Base-by-base conservation (phyloP, 371 early-diverging fungal genomes). In the Haplosporangium sp. region DNA sequence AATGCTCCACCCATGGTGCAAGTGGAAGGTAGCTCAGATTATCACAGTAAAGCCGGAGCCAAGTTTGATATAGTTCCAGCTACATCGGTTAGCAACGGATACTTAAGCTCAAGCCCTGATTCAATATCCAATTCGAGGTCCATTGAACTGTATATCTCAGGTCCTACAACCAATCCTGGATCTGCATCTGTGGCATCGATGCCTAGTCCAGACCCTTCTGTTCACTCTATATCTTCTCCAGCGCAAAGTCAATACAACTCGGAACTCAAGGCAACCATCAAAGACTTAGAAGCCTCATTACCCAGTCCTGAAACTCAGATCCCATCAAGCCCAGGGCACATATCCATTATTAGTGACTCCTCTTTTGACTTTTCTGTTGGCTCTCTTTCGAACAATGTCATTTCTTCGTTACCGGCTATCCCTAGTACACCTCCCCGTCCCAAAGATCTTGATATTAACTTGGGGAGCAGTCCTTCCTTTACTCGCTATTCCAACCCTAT, bases 51-150 rank as follows among this genome's bases (percentile, higher is more conserved):
- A n/a, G 3, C 37, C 8, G 38, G 19, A 0, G 4, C 11, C 13
- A 20, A 37, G n/a, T n/a, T 39, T 1, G 59, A 38, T 38, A 13
- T 15, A 17, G 39, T 6, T 37, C 7, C 37, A 39, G 7, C 38
- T 10, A 38, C 27, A 38, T 57, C 57, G 19, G 13, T 10, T 57
- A 6, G 7, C 40, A 57, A 39, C 5, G 57, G 45, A 44, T 70
- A 58, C 40, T 17, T 67, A 44, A 76, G 71, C n/a, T 76, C 76
- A 6, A 71, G 76, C 34, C 67, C 76, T 13, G 71, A 76, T 35
- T 56, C 67, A 13, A 53, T 66, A 6, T 53, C 19, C 9, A 39
- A 48, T 27, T 50, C 42, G 3, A 37, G 38, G 34, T n/a, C 55
- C 17, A 48, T 3, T 3, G 48, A 48, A 15, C 48, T n/a, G 15